These are phyloP conservation scores for Phaffomyces opuntiae DNA, from an alignment of 805 yeast species.

Conservation along the genomic window DNA sequence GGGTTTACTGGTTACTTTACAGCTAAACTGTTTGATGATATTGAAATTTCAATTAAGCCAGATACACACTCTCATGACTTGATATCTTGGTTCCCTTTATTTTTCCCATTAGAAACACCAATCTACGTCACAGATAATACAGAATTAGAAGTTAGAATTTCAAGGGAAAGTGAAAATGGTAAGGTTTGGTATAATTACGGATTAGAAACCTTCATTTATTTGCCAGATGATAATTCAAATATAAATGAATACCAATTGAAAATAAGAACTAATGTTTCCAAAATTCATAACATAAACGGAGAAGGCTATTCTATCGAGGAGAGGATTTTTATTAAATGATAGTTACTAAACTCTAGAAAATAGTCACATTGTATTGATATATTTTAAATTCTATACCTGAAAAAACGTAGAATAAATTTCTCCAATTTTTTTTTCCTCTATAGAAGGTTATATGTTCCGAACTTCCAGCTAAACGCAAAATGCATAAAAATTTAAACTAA, in stretches of 20 bases:
- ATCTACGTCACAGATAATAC: slow-evolving; percentile 45
- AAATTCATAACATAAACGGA: slow-evolving; percentile 35
- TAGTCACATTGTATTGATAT: no score
- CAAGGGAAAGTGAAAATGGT: slow-evolving; percentile 35
- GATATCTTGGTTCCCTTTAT: slow-evolving; percentile 63
- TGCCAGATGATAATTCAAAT: slow-evolving; percentile 18
- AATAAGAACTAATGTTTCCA: slow-evolving; percentile 32
- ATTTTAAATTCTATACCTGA: not conserved
- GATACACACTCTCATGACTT: slow-evolving; percentile 36
- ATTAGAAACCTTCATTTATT: slow-evolving; percentile 42
- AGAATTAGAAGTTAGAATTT: slow-evolving; percentile 44
- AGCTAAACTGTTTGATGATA: slow-evolving; percentile 59
- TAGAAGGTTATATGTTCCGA: no score
- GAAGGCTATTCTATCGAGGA: slow-evolving; percentile 15
- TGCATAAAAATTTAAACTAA: no score
- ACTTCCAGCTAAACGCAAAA: not conserved
- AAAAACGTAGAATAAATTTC: not conserved
- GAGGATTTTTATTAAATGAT: not conserved
- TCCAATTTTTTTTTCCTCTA: no score
- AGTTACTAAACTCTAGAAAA: no score
- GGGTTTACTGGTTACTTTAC: slow-evolving; percentile 72
- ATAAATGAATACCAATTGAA: slow-evolving; percentile 23
- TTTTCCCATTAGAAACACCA: slow-evolving; percentile 55
- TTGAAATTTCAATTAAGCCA: slow-evolving; percentile 45
- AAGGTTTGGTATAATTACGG: slow-evolving; percentile 68